Evolutionary conservation across 768 basidiomycete species (phyloP).

Genomic region (Kwoniella dejecticola): DNA sequence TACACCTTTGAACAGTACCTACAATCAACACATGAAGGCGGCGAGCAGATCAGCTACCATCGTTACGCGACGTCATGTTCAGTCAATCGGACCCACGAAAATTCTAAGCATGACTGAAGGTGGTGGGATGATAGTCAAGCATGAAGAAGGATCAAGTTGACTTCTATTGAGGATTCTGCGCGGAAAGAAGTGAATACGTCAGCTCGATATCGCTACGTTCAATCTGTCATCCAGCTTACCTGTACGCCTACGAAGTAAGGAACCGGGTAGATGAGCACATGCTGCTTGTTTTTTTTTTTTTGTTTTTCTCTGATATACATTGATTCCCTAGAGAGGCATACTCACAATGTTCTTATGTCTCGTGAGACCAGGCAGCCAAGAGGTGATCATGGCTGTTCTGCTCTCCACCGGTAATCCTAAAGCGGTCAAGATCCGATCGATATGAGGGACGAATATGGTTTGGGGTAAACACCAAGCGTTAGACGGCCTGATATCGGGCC

Average conservation of each 20-base stretch:
- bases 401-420: conserved; percentile 47
- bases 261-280: no score
- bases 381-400: conserved; percentile 44
- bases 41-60: neutral
- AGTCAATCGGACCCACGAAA: conserved; percentile 36
- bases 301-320: no score
- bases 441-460: conserved; percentile 49
- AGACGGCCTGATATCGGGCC: conserved; percentile 45
- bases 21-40: neutral
- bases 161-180: conserved; percentile 38
- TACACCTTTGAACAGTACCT: conserved; percentile 50
- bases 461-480: conserved; percentile 51
- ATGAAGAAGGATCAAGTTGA: conserved; percentile 34
- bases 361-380: conserved; percentile 49
- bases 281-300: no score
- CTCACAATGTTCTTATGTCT: conserved; percentile 50
- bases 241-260: conserved; percentile 23
- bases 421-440: conserved; percentile 42
- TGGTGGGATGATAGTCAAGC: conserved; percentile 46
- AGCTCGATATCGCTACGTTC: neutral
- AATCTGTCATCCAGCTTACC: conserved; percentile 8
- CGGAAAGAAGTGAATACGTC: conserved; percentile 2
- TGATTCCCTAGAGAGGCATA: no score
- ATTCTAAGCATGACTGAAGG: conserved; percentile 45
- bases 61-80: neutral